Conservation (phyloP, 306 rosid species). For the Sicyos edulis region DNA sequence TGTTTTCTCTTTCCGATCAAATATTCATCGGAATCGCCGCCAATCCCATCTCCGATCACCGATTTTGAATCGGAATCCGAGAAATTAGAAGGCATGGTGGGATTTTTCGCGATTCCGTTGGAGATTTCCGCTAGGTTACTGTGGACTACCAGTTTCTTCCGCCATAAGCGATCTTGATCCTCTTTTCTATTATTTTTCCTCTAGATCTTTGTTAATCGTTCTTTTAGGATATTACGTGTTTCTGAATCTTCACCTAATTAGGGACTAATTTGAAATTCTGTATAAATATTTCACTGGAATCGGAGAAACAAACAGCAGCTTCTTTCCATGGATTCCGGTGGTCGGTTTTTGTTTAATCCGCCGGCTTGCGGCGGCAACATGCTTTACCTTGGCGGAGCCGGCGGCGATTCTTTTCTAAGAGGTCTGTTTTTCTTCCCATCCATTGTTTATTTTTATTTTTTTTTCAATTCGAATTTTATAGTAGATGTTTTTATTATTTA, state of each 20-base stretch:
- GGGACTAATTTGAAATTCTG: background rate
- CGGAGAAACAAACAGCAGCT: background rate
- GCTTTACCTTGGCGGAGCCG: constrained; percentile 61
- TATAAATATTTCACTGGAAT: background rate
- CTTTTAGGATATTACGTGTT: background rate
- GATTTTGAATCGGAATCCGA: background rate
- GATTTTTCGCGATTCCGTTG: constrained; percentile 76
- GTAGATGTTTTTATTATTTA: too few relatives aligned
- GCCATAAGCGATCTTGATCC: constrained; percentile 52
- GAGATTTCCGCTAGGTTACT: constrained; percentile 89
- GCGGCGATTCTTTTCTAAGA: constrained; percentile 48
- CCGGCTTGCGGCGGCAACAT: constrained; percentile 46
- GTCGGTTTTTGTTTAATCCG: constrained; percentile 57
- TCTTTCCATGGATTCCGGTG: constrained; percentile 5
- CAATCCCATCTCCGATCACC: background rate
- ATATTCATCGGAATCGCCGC: background rate
- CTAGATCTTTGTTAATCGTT: background rate
- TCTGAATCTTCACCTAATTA: background rate
- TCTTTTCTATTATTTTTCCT: background rate
- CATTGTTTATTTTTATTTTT: background rate
- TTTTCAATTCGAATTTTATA: background rate
- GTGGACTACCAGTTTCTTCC: constrained; percentile 98
- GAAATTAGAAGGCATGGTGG: constrained; percentile 60
- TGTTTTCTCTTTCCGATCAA: background rate
- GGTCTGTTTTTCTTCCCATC: constrained; percentile 32